Evolutionary conservation across 345 rosid species (phyloP), one percentile per base, ranked within the genome.

Genomic region (Citrus glauca): DNA sequence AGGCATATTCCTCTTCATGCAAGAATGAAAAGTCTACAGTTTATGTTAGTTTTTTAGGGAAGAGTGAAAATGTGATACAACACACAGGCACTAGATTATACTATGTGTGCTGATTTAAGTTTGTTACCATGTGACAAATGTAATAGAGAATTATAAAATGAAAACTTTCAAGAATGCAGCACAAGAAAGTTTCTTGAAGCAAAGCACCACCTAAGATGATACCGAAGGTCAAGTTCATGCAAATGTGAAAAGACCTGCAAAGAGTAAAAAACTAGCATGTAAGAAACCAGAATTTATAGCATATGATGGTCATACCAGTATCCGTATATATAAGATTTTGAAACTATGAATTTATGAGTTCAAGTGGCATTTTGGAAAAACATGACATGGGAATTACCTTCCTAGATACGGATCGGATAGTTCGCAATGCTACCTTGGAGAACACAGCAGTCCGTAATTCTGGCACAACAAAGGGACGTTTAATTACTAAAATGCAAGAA

Each of bases 371-470:
- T 64, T 56, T 56, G 64, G 13, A 56, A 72, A 33, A 22, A 25
- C 25, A 33, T 60, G 40, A 56, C 28, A 53, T 19, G 11, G 27
- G 20, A 56, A 55, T 60, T 84, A 91, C 99, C 98, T 94, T 91
- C 84, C 95, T 87, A 86, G 98, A 94, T 22, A 96, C 97, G 9
- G 94, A 87, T 35, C 98, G 93, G 77, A 96, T 96, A 20, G 99
- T 94, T 28, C 98, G 85, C 74, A 93, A 81, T 71, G 98, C 97
- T 7, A 96, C 99, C 80, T 94, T 94, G 2, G 99, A 94, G 73
- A 94, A 96, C 61, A 96, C 95, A 77, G 98, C 97, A 76, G 99
- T 94, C 66, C 99, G 91, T 83, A 96, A 84, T 78, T 94, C 99
- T 96, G 90, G 82, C 25, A 87, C n/a, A 73, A 77, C 9, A 50